Percentiles rank a stretch among this genome's conserved stretches.
phyloP scores from a whole-genome alignment of 176 grass and related monocot species.

The Oryza glaberrima region DNA sequence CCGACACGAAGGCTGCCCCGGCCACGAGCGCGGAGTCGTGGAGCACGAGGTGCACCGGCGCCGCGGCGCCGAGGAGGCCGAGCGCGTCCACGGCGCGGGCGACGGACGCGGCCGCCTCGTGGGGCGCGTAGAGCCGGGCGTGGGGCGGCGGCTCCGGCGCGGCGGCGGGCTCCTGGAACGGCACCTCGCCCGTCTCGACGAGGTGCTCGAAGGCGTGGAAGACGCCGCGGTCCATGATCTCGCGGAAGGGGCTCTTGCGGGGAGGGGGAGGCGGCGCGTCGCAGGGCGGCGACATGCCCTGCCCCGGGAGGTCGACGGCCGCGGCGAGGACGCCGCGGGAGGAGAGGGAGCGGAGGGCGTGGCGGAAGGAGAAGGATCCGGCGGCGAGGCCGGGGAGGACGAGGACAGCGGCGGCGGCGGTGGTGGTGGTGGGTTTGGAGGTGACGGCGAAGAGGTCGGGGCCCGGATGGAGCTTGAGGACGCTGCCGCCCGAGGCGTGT shows the following conservation, averaged over 20 bases:
- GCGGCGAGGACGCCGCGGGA: slow-evolving; percentile 41
- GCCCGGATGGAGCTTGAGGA: slow-evolving; percentile 53
- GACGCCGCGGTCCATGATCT: slow-evolving; percentile 67
- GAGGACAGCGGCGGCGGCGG: slow-evolving; percentile 41
- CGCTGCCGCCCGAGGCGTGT: slow-evolving; percentile 56
- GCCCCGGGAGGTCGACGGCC: slow-evolving; percentile 64
- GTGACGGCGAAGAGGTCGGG: slow-evolving; percentile 56
- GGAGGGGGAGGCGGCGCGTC: background rate
- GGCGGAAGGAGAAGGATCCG: slow-evolving; percentile 75
- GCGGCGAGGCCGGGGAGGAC: slow-evolving; percentile 65
- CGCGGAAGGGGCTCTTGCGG: slow-evolving; percentile 34
- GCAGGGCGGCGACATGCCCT: slow-evolving; percentile 48
- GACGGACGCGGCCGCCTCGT: slow-evolving; percentile 48
- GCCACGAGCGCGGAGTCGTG: slow-evolving; percentile 68
- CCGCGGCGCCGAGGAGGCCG: slow-evolving; percentile 6
- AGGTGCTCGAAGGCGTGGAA: slow-evolving; percentile 90
- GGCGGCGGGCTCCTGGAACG: slow-evolving; percentile 50
- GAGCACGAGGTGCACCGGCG: slow-evolving; percentile 70
- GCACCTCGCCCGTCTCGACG: slow-evolving; percentile 68
- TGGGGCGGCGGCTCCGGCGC: background rate
- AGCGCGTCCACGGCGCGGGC: slow-evolving; percentile 54
- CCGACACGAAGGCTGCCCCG: slow-evolving; percentile 54
- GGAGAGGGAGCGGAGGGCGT: slow-evolving; percentile 43
- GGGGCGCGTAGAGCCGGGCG: slow-evolving; percentile 40
- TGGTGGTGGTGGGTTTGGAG: slow-evolving; percentile 20